Evolutionary conservation across 2,329 filamentous ascomycete species (phyloP).

Genomic region (Elsinoe fawcettii): DNA sequence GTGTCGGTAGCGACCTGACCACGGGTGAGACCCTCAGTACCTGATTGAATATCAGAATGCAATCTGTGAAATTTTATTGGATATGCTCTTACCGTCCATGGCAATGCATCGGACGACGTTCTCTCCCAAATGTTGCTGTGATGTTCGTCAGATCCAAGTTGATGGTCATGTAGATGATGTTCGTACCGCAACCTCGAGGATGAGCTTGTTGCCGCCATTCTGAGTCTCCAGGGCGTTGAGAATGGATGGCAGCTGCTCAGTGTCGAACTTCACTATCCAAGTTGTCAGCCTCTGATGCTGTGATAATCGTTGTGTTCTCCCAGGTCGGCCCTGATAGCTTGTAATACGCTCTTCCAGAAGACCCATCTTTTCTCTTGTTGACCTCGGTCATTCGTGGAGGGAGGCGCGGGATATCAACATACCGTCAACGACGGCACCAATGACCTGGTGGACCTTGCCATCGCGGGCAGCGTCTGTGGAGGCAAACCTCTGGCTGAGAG

Average conservation of each 20-base stretch:
- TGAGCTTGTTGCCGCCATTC: constrained; percentile 89
- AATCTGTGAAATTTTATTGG: background rate
- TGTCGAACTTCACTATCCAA: constrained; percentile 84
- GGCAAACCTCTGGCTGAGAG: constrained; percentile 54
- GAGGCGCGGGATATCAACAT: constrained; percentile 35
- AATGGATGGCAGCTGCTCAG: constrained; percentile 87
- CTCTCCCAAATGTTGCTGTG: constrained; percentile 97
- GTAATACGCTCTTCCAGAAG: background rate
- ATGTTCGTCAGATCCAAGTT: constrained; percentile 22
- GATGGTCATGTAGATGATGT: constrained; percentile 22
- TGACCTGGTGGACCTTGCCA: constrained; percentile 72
- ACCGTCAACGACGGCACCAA: constrained; percentile 99
- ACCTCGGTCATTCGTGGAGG: constrained; percentile 3
- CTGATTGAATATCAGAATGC: constrained; percentile 37
- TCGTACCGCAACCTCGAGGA: constrained; percentile 92
- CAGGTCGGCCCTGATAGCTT: background rate
- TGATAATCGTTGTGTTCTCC: constrained; percentile 1
- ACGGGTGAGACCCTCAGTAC: constrained; percentile 99
- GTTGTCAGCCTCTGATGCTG: constrained; percentile 1
- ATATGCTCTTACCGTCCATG: constrained; percentile 78
- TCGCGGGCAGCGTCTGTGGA: constrained; percentile 48
- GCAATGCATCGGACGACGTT: constrained; percentile 99
- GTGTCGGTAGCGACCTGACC: constrained; percentile 79
- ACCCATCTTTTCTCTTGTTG: background rate
- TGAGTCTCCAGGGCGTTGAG: constrained; percentile 89